These are phyloP conservation scores for Colletotrichum cereale DNA, from an alignment of 2,329 filamentous ascomycete species.

Conservation along the genomic window DNA sequence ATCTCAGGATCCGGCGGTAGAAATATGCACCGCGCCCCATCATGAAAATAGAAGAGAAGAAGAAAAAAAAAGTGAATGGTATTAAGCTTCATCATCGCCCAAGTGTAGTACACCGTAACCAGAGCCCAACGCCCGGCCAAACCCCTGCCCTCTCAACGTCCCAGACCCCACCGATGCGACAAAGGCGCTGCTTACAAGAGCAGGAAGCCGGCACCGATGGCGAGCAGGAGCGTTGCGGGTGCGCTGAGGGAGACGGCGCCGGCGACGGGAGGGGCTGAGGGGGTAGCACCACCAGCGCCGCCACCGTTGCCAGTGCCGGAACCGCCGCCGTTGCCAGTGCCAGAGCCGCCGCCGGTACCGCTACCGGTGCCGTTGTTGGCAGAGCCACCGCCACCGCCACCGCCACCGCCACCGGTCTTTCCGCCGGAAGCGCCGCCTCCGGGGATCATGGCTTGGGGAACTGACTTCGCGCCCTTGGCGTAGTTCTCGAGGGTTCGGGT, in stretches of 20 bases:
- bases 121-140: conserved; percentile 22
- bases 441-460: conserved; percentile 45
- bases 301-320: conserved; percentile 26
- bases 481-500: conserved; percentile 64
- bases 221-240: conserved; percentile 58
- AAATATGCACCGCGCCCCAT: not conserved
- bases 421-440: conserved; percentile 40
- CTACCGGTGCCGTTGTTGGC: conserved; percentile 30
- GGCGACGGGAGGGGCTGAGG: conserved; percentile 33
- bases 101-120: conserved; percentile 30
- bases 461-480: conserved; percentile 53
- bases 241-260: conserved; percentile 52
- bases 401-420: conserved; percentile 40
- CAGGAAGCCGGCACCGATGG: conserved; percentile 58
- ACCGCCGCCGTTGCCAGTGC: conserved; percentile 31
- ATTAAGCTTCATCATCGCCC: conserved; percentile 37
- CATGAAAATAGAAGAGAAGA: conserved; percentile 14
- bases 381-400: conserved; percentile 34
- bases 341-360: conserved; percentile 42
- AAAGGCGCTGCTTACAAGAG: conserved; percentile 48
- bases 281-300: conserved; percentile 18
- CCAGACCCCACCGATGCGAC: not conserved
- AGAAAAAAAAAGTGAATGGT: conserved; percentile 37
- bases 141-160: not conserved
- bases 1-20: not conserved